Evolutionary conservation across 2,329 filamentous ascomycete species (phyloP), one percentile per base, ranked within the genome.

Genomic region (Chrysoporthe deuterocubensis): DNA sequence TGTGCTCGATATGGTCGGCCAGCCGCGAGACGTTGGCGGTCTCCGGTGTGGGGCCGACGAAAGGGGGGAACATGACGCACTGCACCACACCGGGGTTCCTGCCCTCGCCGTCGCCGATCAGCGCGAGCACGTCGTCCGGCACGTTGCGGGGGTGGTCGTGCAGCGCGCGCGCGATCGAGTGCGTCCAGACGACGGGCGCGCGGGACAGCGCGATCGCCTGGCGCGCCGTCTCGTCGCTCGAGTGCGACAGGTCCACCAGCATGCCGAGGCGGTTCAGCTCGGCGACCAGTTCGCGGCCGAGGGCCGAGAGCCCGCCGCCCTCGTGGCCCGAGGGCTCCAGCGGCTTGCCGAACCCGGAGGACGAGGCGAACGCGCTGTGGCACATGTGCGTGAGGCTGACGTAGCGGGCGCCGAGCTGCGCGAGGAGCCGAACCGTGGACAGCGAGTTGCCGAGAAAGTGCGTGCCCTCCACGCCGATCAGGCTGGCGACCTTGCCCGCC

Each of bases 71-170:
- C 62, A 81, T 81, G 0, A 75, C 77, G 0, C 80, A 73, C 78
- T 81, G 81, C 21, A 83, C 70, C 18, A 82, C 73, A 1, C 81
- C 81, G 13, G 73, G 70, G 58, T 82, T 82, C 54, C 43, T 52
- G 4, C 66, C 61, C 43, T 64, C 46, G 5, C 66, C 66, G 6
- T 71, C 67, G 1, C 74, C 74, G 1, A 82, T 69, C 62, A 71
- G 68, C 46, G 73, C 70, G 0, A 82, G 72, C 2, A 82, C 71
- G 43, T 77, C 76, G 66, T 83, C 81, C 4, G 81, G 77, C 2
- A 81, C 80, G 58, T 82, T 80, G 16, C 81, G 76, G 16, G 73
- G 69, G 50, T 69, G 73, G 52, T 71, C 70, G 64, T 69, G 72
- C 34, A 71, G 67, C 13, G 44, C 72, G 43, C 69, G 71, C 62